Percentiles rank a stretch among this genome's conserved stretches.
Conservation (phyloP, 352 stramenopile species). For the Phytopythium kandeliae region DNA sequence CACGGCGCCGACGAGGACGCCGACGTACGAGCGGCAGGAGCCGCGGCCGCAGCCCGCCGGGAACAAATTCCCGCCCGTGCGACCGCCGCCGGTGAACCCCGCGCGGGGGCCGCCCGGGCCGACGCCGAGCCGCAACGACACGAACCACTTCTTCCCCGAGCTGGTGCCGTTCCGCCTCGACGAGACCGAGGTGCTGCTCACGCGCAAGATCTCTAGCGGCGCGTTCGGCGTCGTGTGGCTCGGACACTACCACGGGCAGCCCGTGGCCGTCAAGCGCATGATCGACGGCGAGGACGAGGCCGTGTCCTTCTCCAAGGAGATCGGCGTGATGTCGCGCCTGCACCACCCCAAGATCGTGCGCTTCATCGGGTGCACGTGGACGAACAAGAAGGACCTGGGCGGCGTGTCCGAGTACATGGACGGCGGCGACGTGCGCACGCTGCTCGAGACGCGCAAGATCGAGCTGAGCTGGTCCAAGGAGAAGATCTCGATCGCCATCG, state of each 20-base stretch:
- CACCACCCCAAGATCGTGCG: conserved; percentile 79
- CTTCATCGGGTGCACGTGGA: conserved; percentile 85
- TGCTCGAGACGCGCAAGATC: conserved; percentile 79
- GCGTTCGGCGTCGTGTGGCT: conserved; percentile 83
- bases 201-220: conserved; percentile 76
- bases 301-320: conserved; percentile 73
- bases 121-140: conserved; percentile 8
- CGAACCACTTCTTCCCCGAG: conserved; percentile 66
- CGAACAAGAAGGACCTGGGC: conserved; percentile 64
- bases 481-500: conserved; percentile 83
- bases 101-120: not conserved
- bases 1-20: not conserved
- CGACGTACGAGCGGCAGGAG: conserved; percentile 1
- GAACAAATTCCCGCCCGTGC: conserved; percentile 4
- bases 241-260: conserved; percentile 82
- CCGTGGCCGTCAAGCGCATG: conserved; percentile 85
- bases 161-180: conserved; percentile 71
- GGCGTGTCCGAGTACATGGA: conserved; percentile 87
- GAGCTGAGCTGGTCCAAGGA: conserved; percentile 75
- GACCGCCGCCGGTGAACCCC: conserved; percentile 4
- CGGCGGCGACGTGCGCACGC: conserved; percentile 72
- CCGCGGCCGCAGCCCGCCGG: conserved; percentile 1
- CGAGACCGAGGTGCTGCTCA: conserved; percentile 77
- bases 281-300: conserved; percentile 75
- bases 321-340: conserved; percentile 79